Percentiles rank a stretch among this genome's conserved stretches.
These are phyloP conservation scores for Gracilaria vermiculophylla DNA, from an alignment of 23 red algal species.

Conservation along the genomic window DNA sequence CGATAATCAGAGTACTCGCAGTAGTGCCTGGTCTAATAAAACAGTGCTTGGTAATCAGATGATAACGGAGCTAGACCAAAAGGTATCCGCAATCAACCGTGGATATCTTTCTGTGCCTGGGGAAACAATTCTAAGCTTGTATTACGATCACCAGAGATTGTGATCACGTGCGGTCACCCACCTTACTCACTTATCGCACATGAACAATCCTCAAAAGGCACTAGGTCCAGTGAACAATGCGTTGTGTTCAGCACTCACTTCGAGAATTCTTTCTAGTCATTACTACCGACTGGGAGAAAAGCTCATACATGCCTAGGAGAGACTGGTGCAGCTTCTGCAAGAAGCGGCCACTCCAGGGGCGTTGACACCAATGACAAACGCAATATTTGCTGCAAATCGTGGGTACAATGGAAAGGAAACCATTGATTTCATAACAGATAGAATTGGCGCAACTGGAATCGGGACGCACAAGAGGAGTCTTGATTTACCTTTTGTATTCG, in stretches of 20 bases:
- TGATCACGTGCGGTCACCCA: neutral
- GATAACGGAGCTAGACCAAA: conserved; percentile 23
- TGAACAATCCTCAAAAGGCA: conserved; percentile 19
- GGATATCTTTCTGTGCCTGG: neutral
- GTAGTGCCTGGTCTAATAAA: neutral
- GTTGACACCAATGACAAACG: neutral
- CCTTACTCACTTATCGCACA: neutral
- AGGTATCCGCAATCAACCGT: conserved; percentile 13
- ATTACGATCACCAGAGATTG: conserved; percentile 10
- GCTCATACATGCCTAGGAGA: neutral
- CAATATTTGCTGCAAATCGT: conserved; percentile 1
- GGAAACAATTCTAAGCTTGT: neutral
- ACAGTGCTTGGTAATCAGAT: neutral
- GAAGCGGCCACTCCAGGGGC: neutral
- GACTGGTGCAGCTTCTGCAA: neutral
- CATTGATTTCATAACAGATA: neutral
- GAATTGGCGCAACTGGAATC: neutral
- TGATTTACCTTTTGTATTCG: conserved; percentile 21
- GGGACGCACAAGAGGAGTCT: conserved; percentile 15
- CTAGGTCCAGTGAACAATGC: conserved; percentile 7
- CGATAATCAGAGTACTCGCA: neutral
- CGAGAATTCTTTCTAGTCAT: neutral
- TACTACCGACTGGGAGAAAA: neutral
- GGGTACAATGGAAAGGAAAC: neutral
- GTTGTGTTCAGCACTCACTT: neutral